Percentiles rank a stretch among this genome's conserved stretches.
These are phyloP conservation scores for Syzygium grande DNA, from an alignment of 345 rosid species.

Conservation along the genomic window DNA sequence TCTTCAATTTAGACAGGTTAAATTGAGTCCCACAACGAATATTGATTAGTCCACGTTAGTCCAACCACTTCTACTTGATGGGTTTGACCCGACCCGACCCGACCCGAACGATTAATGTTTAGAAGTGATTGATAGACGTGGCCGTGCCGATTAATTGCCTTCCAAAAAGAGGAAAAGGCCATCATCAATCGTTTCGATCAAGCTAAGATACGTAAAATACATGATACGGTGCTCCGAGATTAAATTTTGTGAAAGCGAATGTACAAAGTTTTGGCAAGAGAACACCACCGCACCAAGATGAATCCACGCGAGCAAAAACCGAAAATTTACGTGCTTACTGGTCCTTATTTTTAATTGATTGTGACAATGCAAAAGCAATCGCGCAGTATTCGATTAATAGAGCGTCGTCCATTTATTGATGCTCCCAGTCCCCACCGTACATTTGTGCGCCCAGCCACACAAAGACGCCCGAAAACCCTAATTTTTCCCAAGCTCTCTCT, in stretches of 20 bases:
- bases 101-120: neutral
- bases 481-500: neutral
- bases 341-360: neutral
- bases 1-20: accelerated
- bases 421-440: too few species aligned
- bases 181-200: neutral
- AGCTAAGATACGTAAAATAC: neutral
- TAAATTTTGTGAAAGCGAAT: neutral
- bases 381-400: neutral
- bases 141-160: neutral
- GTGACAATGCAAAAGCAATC: neutral
- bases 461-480: neutral
- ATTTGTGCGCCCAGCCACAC: neutral
- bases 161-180: neutral
- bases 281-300: neutral
- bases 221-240: neutral
- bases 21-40: neutral
- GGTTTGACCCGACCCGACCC: accelerated
- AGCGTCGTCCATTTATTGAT: neutral
- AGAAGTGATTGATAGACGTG: neutral
- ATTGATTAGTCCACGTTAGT: too few species aligned
- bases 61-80: neutral
- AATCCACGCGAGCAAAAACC: neutral
- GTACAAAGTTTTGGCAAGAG: neutral
- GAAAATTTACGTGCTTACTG: neutral